phyloP scores from a whole-genome alignment of 169 alveolate species.

The Amoebophrya sp. region DNA sequence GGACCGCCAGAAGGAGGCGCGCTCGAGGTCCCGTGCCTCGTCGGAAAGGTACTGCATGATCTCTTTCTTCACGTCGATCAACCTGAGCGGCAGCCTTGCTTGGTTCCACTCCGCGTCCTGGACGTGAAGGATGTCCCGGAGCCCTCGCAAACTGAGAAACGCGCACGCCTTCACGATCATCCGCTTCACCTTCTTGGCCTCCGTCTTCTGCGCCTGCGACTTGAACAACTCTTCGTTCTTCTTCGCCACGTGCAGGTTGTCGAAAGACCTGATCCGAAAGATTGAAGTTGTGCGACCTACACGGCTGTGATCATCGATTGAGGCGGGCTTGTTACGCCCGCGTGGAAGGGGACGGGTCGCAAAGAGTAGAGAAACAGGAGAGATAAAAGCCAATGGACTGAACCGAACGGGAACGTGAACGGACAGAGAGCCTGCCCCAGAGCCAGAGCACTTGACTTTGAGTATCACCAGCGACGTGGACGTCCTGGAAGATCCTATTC shows the following conservation, averaged over 20 bases:
- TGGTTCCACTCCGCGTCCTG: background rate
- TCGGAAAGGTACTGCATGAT: background rate
- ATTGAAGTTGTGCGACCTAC: too few species aligned
- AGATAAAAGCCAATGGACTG: too few species aligned
- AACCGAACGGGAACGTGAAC: too few species aligned
- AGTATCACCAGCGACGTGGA: too few species aligned
- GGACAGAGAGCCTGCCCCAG: too few species aligned
- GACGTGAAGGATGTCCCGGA: background rate
- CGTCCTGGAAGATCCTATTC: too few species aligned
- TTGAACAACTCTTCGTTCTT: background rate
- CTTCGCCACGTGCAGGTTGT: background rate
- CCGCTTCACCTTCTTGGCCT: background rate
- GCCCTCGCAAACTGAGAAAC: background rate
- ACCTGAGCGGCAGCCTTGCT: background rate
- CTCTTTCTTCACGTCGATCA: background rate
- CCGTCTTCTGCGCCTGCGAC: background rate
- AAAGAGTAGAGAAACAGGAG: too few species aligned
- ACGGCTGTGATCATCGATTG: too few species aligned
- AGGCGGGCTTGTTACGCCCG: too few species aligned
- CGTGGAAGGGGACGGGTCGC: too few species aligned
- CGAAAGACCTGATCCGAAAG: background rate
- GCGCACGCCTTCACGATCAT: background rate
- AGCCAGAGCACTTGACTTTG: too few species aligned
- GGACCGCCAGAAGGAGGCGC: background rate
- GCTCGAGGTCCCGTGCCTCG: background rate